Evolutionary conservation across 306 rosid species (phyloP).

Genomic region (Parietaria judaica): DNA sequence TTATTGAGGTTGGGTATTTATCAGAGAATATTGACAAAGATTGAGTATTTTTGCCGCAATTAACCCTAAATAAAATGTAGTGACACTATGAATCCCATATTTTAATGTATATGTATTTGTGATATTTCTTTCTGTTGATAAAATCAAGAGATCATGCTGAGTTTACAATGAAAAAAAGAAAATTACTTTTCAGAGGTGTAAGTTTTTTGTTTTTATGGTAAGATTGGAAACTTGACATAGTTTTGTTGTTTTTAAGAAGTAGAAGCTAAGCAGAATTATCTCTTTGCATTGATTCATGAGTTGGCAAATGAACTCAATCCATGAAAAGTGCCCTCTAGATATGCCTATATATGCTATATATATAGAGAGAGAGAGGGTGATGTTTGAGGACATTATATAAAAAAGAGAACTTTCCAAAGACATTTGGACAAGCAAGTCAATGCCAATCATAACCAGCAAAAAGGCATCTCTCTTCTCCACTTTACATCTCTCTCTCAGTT

Average conservation of each 20-base stretch:
- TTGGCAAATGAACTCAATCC: constrained; percentile 27
- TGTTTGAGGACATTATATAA: constrained; percentile 12
- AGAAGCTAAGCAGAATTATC: not conserved
- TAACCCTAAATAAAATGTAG: no score
- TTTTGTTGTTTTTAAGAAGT: constrained; percentile 21
- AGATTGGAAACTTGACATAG: constrained; percentile 14
- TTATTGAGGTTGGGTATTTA: no score
- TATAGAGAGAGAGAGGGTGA: constrained; percentile 16
- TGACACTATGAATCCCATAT: no score
- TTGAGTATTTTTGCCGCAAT: no score
- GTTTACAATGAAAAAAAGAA: constrained; percentile 1
- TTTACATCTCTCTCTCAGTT: not conserved
- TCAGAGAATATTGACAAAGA: no score
- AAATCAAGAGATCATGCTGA: not conserved
- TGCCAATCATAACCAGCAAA: constrained; percentile 79
- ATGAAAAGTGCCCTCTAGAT: constrained; percentile 17
- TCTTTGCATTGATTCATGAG: constrained; percentile 10
- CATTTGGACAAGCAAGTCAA: constrained; percentile 83
- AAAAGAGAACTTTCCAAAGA: constrained; percentile 71
- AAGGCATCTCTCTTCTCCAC: constrained; percentile 31
- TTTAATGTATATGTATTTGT: no score
- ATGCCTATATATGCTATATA: not conserved
- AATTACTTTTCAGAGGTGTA: constrained; percentile 4
- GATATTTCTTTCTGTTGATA: no score
- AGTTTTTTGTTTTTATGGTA: not conserved